Conservation (phyloP, 1,284 basidiomycete genomes). For the Pseudozyma hubeiensis region DNA sequence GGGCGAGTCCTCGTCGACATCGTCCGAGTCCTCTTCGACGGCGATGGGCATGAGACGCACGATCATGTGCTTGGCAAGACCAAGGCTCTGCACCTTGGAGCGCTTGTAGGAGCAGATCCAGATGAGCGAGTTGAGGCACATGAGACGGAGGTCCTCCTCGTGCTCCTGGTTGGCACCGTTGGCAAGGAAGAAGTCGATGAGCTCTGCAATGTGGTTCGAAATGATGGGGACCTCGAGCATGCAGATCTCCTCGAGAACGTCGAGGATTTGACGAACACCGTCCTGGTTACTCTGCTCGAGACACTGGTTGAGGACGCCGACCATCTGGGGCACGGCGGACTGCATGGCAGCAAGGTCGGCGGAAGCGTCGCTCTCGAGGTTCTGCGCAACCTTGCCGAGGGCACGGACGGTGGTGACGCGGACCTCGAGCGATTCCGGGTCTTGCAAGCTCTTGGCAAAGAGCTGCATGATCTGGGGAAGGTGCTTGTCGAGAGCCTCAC, state of each 20-base stretch:
- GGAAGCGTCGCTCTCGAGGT: conserved; percentile 89
- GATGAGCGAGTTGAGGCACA: conserved; percentile 91
- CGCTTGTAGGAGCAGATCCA: conserved; percentile 96
- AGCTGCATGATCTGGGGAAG: conserved; percentile 84
- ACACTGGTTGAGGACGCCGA: conserved; percentile 87
- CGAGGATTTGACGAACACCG: conserved; percentile 88
- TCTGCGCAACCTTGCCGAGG: conserved; percentile 91
- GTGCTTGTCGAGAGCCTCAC: conserved; percentile 79
- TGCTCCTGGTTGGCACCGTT: conserved; percentile 84
- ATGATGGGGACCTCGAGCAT: conserved; percentile 92
- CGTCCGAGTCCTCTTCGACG: conserved; percentile 87
- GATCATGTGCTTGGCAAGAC: conserved; percentile 86
- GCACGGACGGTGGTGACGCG: conserved; percentile 86
- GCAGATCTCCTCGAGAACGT: conserved; percentile 93
- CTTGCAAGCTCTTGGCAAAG: conserved; percentile 81
- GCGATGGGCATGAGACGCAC: conserved; percentile 93
- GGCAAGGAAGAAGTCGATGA: conserved; percentile 88
- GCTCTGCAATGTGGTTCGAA: conserved; percentile 85
- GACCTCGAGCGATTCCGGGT: conserved; percentile 90
- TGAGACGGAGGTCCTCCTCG: conserved; percentile 85
- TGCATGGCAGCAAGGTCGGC: conserved; percentile 91
- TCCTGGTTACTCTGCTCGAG: conserved; percentile 85
- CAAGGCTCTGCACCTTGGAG: conserved; percentile 88
- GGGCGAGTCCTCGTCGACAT: conserved; percentile 87
- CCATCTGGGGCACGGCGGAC: conserved; percentile 86